Evolutionary conservation across 805 yeast genomes (phyloP).

Genomic region (Metschnikowia henanensis): DNA sequence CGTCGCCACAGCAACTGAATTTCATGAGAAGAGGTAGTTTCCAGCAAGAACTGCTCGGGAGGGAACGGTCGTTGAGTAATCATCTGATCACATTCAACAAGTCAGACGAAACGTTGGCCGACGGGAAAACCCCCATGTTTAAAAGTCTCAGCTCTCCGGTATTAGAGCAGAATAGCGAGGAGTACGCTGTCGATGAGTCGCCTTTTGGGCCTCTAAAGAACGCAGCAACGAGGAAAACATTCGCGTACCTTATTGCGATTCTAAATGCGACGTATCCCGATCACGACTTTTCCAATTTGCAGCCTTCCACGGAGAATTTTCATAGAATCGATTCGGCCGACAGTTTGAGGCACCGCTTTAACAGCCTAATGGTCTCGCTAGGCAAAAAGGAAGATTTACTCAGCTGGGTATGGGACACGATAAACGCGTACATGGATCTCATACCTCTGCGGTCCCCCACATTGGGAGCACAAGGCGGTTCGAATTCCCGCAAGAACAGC

Average conservation of each 20-base stretch:
- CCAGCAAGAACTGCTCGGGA: slow-evolving; percentile 17
- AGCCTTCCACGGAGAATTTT: slow-evolving; percentile 67
- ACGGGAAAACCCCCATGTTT: slow-evolving; percentile 1
- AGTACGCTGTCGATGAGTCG: slow-evolving; percentile 40
- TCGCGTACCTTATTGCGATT: slow-evolving; percentile 88
- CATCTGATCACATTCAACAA: slow-evolving; percentile 25
- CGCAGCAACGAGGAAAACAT: slow-evolving; percentile 82
- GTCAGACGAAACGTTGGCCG: slow-evolving; percentile 10
- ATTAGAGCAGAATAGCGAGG: slow-evolving; percentile 13
- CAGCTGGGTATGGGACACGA: slow-evolving; percentile 84
- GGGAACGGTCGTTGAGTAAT: slow-evolving; percentile 30
- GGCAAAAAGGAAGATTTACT: slow-evolving; percentile 42
- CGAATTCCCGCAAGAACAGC: slow-evolving; percentile 30
- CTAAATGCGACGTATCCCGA: slow-evolving; percentile 93
- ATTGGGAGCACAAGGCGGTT: slow-evolving; percentile 21
- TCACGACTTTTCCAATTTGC: slow-evolving; percentile 86
- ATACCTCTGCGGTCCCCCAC: slow-evolving; percentile 32
- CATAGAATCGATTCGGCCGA: slow-evolving; percentile 36
- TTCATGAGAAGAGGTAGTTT: slow-evolving; percentile 27
- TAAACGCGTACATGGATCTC: slow-evolving; percentile 79
- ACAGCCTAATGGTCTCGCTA: slow-evolving; percentile 63
- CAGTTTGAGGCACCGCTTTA: slow-evolving; percentile 64
- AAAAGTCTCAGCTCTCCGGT: slow-evolving; percentile 15
- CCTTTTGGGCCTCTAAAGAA: slow-evolving; percentile 94
- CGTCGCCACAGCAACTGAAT: slow-evolving; percentile 29